Percentiles rank a stretch among this genome's conserved stretches.
Evolutionary conservation across 169 alveolate genomes (phyloP).

Genomic region (Sarcocystis neurona): DNA sequence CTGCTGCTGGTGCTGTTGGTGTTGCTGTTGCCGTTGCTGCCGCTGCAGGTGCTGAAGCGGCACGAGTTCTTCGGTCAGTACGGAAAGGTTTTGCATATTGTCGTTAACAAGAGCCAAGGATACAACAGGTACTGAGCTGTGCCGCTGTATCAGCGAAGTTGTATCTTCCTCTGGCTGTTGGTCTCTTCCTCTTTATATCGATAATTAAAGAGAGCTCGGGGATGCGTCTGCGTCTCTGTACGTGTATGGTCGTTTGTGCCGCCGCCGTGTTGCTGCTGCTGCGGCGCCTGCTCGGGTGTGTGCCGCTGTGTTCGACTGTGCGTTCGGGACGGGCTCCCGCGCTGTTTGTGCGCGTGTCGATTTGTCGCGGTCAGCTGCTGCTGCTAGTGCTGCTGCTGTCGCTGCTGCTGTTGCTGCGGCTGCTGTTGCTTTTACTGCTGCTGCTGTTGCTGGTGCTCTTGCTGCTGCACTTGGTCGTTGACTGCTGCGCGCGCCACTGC

Average conservation of each 20-base stretch:
- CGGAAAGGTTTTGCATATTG: conserved; percentile 85
- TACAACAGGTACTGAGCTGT: conserved; percentile 82
- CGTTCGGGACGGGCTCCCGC: no score
- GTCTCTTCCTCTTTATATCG: no score
- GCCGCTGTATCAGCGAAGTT: no score
- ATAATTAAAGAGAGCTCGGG: no score
- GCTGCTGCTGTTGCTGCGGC: no score
- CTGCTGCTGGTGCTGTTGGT: no score
- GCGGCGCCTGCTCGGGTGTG: no score
- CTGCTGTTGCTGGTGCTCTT: neutral
- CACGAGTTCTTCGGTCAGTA: conserved; percentile 87
- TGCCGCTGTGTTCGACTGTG: no score
- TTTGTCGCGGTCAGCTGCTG: neutral
- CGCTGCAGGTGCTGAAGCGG: conserved; percentile 70
- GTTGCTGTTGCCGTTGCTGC: neutral
- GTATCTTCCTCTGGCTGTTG: no score
- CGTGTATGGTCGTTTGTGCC: no score
- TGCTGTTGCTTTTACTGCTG: neutral
- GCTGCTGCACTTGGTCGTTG: neutral
- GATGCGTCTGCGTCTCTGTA: conserved; percentile 37
- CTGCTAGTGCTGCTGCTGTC: neutral
- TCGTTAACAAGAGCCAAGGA: conserved; percentile 82
- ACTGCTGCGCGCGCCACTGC: neutral
- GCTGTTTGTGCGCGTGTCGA: no score
- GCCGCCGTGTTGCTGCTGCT: no score